phyloP scores from a whole-genome alignment of 495 filamentous ascomycete genomes.

The Lineolata rhizophorae region DNA sequence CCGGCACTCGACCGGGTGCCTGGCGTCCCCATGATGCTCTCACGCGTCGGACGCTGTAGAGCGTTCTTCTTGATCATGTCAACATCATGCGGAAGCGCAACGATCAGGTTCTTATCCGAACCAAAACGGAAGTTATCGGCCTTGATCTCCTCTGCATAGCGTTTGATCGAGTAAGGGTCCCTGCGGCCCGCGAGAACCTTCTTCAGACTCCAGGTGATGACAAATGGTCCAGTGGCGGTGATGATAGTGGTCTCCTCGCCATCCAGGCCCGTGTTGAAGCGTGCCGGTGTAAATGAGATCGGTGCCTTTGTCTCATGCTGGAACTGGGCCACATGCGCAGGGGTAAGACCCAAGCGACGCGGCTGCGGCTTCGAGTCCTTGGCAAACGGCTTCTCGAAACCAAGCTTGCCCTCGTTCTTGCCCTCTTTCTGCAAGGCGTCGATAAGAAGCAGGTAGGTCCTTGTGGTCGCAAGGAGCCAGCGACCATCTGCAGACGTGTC shows the following conservation, averaged over 20 bases:
- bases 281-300: conserved; percentile 70
- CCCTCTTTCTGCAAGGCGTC: conserved; percentile 78
- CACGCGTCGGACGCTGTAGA: conserved; percentile 72
- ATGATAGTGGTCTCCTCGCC: conserved; percentile 73
- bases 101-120: conserved; percentile 91
- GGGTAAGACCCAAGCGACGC: conserved; percentile 67
- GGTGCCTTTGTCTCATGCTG: conserved; percentile 79
- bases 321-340: conserved; percentile 86
- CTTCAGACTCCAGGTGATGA: conserved; percentile 88
- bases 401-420: conserved; percentile 93
- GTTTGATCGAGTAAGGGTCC: conserved; percentile 87
- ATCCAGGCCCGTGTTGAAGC: conserved; percentile 81
- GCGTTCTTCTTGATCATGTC: conserved; percentile 81
- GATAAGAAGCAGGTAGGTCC: conserved; percentile 84
- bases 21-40: conserved; percentile 50
- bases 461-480: conserved; percentile 87
- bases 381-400: conserved; percentile 82
- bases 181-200: conserved; percentile 58
- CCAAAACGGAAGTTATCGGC: conserved; percentile 99
- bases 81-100: conserved; percentile 88
- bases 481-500: conserved; percentile 88
- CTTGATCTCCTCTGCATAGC: conserved; percentile 84
- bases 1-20: conserved; percentile 26
- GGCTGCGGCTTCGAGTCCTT: conserved; percentile 89
- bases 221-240: conserved; percentile 92